A percentile compares a stretch with the other conserved stretches of the same genome.
phyloP scores from a whole-genome alignment of 179 eudicot species.

The Camellia oleifera region DNA sequence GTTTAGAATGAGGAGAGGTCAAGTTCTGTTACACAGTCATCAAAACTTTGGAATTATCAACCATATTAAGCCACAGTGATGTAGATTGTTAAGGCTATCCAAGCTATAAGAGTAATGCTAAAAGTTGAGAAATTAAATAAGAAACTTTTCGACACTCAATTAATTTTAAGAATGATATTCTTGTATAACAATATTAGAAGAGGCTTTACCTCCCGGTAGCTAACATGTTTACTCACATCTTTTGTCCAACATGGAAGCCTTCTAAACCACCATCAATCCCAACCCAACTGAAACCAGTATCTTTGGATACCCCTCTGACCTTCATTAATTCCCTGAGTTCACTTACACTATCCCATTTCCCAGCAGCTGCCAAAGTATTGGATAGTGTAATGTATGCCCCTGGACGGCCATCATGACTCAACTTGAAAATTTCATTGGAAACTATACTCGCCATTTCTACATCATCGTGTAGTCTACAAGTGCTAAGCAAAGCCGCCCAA shows the following conservation, averaged over 20 bases:
- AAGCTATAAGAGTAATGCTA: neutral
- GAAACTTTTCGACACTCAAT: neutral
- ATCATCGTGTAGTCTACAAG: conserved; percentile 72
- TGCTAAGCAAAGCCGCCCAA: conserved; percentile 86
- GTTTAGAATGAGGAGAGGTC: too few species aligned
- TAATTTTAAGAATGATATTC: neutral
- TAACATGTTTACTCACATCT: conserved; percentile 12
- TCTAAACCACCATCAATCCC: conserved; percentile 44
- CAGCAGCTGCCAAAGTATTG: conserved; percentile 76
- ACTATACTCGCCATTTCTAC: conserved; percentile 69
- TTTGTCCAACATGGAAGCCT: conserved; percentile 40
- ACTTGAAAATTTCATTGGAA: conserved; percentile 65
- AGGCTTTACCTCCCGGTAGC: neutral
- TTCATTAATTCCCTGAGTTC: conserved; percentile 81
- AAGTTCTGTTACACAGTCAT: too few species aligned
- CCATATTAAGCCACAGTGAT: neutral
- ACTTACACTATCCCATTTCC: conserved; percentile 76
- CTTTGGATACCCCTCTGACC: conserved; percentile 60
- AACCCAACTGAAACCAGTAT: conserved; percentile 78
- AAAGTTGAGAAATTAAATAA: neutral
- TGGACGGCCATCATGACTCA: conserved; percentile 47
- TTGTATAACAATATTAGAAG: conserved; percentile 3
- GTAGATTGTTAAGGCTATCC: neutral
- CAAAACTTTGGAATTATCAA: neutral
- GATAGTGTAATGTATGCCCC: conserved; percentile 87